Conservation (phyloP, 192 early-diverging fungal genomes). For the Powellomyces hirtus region DNA sequence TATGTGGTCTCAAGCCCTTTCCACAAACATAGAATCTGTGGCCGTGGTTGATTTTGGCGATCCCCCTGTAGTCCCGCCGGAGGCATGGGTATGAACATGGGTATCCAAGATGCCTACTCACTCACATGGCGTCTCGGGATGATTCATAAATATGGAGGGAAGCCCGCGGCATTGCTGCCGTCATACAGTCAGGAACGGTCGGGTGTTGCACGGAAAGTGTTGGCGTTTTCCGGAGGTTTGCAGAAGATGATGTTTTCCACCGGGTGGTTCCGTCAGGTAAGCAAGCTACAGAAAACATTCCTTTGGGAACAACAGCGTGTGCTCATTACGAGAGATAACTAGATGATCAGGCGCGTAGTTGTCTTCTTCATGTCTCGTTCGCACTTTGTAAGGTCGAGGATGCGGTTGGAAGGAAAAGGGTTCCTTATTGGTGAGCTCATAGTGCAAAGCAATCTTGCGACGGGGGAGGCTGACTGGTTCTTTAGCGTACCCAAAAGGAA, state of each 20-base stretch:
- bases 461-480: background rate
- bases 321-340: no score
- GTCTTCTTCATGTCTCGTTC: background rate
- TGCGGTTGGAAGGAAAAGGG: background rate
- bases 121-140: background rate
- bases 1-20: background rate
- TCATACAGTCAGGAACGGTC: background rate
- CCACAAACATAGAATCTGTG: background rate
- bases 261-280: background rate
- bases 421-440: background rate
- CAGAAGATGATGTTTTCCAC: background rate
- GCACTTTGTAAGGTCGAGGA: background rate
- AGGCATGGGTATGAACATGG: background rate
- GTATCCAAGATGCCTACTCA: background rate
- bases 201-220: background rate
- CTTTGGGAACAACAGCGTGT: no score
- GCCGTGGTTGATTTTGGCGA: no score
- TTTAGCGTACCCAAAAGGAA: background rate
- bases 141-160: background rate
- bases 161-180: background rate
- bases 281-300: no score
- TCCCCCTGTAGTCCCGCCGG: background rate
- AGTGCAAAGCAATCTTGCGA: background rate
- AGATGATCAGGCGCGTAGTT: background rate
- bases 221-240: background rate